Conservation (phyloP, 1,284 basidiomycete species). For the Sporisorium graminicola region DNA sequence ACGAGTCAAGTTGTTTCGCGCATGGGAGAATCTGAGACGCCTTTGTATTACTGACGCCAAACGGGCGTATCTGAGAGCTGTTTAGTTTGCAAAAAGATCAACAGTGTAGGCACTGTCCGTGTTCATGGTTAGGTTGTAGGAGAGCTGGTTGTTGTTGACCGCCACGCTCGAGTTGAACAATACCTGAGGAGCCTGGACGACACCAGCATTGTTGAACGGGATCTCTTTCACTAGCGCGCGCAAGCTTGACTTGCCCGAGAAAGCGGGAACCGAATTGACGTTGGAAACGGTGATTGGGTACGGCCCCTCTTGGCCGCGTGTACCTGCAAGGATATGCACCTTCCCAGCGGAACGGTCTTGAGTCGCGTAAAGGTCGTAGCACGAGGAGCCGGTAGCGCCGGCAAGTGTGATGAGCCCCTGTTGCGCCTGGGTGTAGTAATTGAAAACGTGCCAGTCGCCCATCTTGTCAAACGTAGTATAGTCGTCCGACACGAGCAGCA, state of each 20-base stretch:
- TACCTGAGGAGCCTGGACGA: background rate
- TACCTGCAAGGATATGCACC: slow-evolving; percentile 6
- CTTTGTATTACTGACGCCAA: too few relatives aligned
- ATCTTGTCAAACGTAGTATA: background rate
- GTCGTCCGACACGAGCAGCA: background rate
- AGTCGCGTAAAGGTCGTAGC: slow-evolving; percentile 10
- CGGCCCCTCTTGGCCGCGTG: background rate
- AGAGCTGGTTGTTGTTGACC: slow-evolving; percentile 1
- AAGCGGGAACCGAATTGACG: background rate
- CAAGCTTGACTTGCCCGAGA: background rate
- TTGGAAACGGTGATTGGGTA: slow-evolving; percentile 5
- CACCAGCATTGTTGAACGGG: slow-evolving; percentile 1
- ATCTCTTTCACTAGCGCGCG: slow-evolving; percentile 7
- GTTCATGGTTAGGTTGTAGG: slow-evolving; percentile 5
- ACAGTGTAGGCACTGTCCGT: slow-evolving; percentile 10
- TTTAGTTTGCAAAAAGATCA: slow-evolving; percentile 1
- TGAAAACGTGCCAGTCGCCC: slow-evolving; percentile 9
- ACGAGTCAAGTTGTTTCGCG: too few relatives aligned
- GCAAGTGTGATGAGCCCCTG: background rate
- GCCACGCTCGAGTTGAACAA: background rate
- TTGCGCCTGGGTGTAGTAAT: slow-evolving; percentile 6
- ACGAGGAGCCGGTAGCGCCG: slow-evolving; percentile 1
- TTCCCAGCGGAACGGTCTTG: background rate
- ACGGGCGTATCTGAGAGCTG: too few relatives aligned
- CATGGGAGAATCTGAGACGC: too few relatives aligned